Base-by-base conservation (phyloP, 441 rosid genomes). In the Euphorbia celastroides region DNA sequence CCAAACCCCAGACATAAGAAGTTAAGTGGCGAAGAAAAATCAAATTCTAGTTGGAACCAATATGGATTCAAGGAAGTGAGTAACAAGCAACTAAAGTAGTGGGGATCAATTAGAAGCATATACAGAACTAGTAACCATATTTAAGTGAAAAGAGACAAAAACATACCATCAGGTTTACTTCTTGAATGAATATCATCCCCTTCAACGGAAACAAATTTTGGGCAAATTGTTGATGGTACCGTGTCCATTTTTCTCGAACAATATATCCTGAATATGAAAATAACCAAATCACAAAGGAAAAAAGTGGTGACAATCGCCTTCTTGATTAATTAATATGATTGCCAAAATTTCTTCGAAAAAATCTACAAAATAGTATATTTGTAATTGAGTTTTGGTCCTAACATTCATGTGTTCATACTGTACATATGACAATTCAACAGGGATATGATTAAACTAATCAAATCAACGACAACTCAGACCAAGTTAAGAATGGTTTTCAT, bases 131-230 rank as follows among this genome's bases (percentile, higher is more conserved):
- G 22, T 10, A 25, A 60, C 30, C 28, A 56, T 36, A 20, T 17
- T 55, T 54, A 7, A 10, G 44, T 13, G 42, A 62, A 25, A 11
- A 7, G 54, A 25, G 22, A 16, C 28, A 62, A 30, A 59, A 26
- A 65, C 77, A 67, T 75, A 88, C 89, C 87, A 74, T 87, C 96
- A 68, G 80, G 70, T 64, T 78, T 72, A 14, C 82, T 71, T 69
- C 70, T 74, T 14, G 81, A 80, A 71, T 25, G 50, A 16, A 79
- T 50, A 74, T 77, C 91, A 55, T 65, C 72, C 46, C 83, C 86
- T 70, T 82, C 89, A 31, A 83, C 77, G 20, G 90, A 71, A 34
- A 88, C 69, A 59, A 93, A 87, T 69, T 86, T 89, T 0, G 86
- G 85, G 71, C 75, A 72, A 64, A 54, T 61, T 0, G 88, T 84